A percentile compares a stretch with the other conserved stretches of the same genome.
phyloP scores from a whole-genome alignment of 306 rosid species.

The Vachellia collinsii region DNA sequence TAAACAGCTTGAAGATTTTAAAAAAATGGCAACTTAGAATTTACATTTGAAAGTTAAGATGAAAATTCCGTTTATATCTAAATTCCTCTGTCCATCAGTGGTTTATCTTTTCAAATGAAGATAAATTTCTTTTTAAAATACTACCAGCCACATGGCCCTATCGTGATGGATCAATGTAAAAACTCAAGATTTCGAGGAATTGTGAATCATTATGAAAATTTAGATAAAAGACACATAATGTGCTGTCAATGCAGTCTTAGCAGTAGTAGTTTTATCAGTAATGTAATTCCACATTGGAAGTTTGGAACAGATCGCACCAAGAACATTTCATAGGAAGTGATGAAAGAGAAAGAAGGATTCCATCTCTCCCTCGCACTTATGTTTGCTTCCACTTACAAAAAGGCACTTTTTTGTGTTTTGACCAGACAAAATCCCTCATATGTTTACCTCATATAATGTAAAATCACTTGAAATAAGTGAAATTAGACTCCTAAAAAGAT shows the following conservation, averaged over 20 bases:
- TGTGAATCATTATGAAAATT: neutral
- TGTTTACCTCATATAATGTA: no score
- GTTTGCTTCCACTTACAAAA: no score
- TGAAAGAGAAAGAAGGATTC: neutral
- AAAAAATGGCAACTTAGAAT: neutral
- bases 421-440: no score
- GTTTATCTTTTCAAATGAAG: neutral
- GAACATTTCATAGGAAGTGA: neutral
- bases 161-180: neutral
- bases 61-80: neutral
- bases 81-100: neutral
- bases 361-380: neutral
- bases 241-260: neutral
- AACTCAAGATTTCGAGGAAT: neutral
- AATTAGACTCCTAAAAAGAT: no score
- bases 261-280: neutral
- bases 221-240: neutral
- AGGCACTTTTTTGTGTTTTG: no score
- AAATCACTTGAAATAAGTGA: no score
- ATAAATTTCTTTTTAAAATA: neutral
- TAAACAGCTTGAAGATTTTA: neutral
- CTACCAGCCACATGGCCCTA: neutral
- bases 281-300: neutral
- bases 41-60: no score
- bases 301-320: neutral